These are phyloP conservation scores for Phialophora chinensis DNA, from an alignment of 2,329 filamentous ascomycete species.

Conservation along the genomic window DNA sequence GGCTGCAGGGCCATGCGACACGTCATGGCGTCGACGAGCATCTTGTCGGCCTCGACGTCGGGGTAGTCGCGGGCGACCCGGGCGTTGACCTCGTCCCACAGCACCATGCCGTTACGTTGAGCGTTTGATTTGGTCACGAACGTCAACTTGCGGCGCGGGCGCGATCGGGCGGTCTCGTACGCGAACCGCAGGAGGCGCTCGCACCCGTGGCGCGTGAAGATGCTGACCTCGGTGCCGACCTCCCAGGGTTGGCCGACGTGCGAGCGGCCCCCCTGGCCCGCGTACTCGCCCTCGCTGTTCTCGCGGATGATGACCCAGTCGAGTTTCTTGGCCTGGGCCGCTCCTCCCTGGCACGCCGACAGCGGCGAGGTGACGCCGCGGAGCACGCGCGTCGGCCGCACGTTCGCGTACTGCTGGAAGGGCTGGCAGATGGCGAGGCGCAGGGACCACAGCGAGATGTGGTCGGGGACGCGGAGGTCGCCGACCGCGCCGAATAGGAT, in stretches of 20 bases:
- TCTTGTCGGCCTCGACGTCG: conserved; percentile 67
- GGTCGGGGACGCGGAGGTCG: conserved; percentile 67
- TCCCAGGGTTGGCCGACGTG: conserved; percentile 66
- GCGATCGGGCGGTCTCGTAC: conserved; percentile 64
- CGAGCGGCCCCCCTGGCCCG: conserved; percentile 67
- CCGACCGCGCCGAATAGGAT: conserved; percentile 73
- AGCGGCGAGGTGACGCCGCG: conserved; percentile 64
- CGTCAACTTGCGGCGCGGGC: conserved; percentile 64
- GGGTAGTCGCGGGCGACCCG: conserved; percentile 63
- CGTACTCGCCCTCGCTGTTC: conserved; percentile 71
- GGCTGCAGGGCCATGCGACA: conserved; percentile 68
- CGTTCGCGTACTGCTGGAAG: conserved; percentile 72
- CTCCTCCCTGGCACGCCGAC: conserved; percentile 43
- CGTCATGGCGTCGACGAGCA: conserved; percentile 72
- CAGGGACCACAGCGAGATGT: conserved; percentile 70
- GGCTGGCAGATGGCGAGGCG: conserved; percentile 71
- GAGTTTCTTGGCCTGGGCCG: conserved; percentile 62
- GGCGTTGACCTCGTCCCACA: conserved; percentile 69
- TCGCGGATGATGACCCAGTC: conserved; percentile 72
- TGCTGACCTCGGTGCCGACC: conserved; percentile 65
- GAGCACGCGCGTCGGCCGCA: conserved; percentile 68
- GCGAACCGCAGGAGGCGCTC: conserved; percentile 68
- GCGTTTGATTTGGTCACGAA: conserved; percentile 71
- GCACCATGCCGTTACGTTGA: conserved; percentile 70
- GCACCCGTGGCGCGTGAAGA: conserved; percentile 67